These are phyloP conservation scores for Leishmania amazonensis DNA, from an alignment of 208 protist species.

Conservation along the genomic window DNA sequence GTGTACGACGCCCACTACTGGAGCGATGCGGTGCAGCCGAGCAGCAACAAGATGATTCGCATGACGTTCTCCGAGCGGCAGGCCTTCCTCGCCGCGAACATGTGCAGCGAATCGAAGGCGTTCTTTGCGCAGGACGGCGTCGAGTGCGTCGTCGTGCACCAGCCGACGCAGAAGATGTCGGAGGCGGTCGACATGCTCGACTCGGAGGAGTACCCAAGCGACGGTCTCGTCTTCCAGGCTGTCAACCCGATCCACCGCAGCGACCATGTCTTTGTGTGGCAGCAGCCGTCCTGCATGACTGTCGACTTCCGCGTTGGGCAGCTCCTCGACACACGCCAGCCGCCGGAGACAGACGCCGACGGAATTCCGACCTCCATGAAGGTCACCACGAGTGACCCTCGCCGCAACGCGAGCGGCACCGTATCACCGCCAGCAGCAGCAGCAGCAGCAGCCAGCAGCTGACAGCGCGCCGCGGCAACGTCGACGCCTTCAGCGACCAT, in stretches of 20 bases:
- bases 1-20: constrained; percentile 81
- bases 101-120: constrained; percentile 52
- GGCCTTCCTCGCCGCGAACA: constrained; percentile 44
- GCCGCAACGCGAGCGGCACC: neutral
- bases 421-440: constrained; percentile 5
- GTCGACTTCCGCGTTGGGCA: constrained; percentile 81
- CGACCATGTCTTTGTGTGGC: constrained; percentile 75
- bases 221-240: constrained; percentile 83
- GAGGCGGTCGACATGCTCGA: constrained; percentile 65
- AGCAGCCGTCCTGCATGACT: constrained; percentile 60
- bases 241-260: constrained; percentile 42
- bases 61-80: constrained; percentile 75
- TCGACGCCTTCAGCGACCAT: constrained; percentile 21
- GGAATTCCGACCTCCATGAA: neutral
- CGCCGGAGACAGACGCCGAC: constrained; percentile 8
- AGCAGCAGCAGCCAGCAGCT: neutral
- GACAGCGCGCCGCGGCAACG: constrained; percentile 13
- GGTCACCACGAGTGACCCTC: neutral
- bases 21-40: constrained; percentile 48
- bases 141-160: constrained; percentile 74
- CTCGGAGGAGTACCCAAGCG: constrained; percentile 56
- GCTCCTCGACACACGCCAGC: constrained; percentile 23
- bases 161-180: constrained; percentile 48
- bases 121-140: constrained; percentile 36
- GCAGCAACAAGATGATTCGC: constrained; percentile 51